Evolutionary conservation across 2,329 filamentous ascomycete species (phyloP).

Genomic region (Exophiala aquamarina): DNA sequence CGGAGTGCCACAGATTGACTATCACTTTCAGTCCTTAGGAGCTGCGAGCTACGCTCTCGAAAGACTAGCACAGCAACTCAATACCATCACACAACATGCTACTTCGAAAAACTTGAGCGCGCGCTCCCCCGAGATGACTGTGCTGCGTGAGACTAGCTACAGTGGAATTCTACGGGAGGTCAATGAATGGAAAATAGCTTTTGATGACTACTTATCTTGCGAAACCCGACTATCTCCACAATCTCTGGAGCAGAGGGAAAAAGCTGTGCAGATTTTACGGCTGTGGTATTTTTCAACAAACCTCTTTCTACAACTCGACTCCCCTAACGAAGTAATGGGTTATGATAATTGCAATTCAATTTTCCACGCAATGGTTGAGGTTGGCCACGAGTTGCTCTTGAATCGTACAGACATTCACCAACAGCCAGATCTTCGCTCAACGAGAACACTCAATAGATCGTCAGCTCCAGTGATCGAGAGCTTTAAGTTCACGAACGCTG

Average conservation of each 20-base stretch:
- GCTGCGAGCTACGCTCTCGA: background rate
- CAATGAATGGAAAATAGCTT: slow-evolving; percentile 1
- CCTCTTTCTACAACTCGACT: slow-evolving; percentile 1
- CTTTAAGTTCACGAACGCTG: background rate
- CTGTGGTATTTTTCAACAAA: background rate
- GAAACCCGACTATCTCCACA: background rate
- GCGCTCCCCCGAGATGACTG: background rate
- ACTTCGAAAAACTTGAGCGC: background rate
- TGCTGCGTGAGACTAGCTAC: slow-evolving; percentile 1
- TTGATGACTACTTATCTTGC: background rate
- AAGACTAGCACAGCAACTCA: background rate
- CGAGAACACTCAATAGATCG: background rate
- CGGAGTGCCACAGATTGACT: too few species aligned
- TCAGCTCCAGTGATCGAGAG: slow-evolving; percentile 1
- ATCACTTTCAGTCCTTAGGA: slow-evolving; percentile 1
- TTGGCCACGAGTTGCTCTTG: slow-evolving; percentile 1
- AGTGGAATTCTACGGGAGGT: background rate
- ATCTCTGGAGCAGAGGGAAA: too few species aligned
- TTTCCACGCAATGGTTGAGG: slow-evolving; percentile 4
- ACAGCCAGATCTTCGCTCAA: too few species aligned
- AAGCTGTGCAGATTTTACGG: background rate
- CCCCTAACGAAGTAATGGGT: slow-evolving; percentile 3
- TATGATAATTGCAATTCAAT: slow-evolving; percentile 1
- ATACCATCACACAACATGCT: slow-evolving; percentile 1
- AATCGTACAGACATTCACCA: too few species aligned